phyloP scores from a whole-genome alignment of 164 flowering plant species.

The Taxillus chinensis region DNA sequence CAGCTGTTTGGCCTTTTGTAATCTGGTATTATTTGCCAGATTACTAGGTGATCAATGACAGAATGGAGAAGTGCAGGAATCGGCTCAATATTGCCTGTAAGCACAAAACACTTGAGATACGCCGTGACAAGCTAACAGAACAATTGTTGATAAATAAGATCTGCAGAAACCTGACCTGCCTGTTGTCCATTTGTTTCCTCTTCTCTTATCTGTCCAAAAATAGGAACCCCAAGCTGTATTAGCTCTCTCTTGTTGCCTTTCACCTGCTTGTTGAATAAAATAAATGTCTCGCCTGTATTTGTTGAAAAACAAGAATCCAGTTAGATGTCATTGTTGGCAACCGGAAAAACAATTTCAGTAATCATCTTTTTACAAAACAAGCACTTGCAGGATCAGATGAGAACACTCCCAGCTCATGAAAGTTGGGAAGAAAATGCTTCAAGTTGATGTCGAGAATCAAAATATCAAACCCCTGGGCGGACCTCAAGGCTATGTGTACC shows the following conservation, averaged over 20 bases:
- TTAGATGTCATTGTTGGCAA: not conserved
- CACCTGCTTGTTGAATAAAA: constrained; percentile 75
- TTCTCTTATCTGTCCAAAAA: constrained; percentile 67
- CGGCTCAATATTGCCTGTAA: constrained; percentile 60
- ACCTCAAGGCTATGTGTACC: too few species aligned
- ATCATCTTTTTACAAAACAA: too few species aligned
- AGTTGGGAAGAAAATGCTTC: too few species aligned
- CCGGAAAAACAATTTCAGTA: too few species aligned
- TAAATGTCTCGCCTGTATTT: constrained; percentile 70
- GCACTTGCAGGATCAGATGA: too few species aligned
- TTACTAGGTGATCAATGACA: constrained; percentile 69
- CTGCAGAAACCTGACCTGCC: constrained; percentile 18
- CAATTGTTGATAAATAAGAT: not conserved
- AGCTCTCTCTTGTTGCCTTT: constrained; percentile 86
- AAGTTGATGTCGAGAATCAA: too few species aligned
- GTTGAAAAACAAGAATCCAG: not conserved
- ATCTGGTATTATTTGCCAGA: constrained; percentile 75
- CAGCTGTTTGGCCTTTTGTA: constrained; percentile 81
- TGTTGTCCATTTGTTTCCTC: constrained; percentile 30
- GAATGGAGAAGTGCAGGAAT: constrained; percentile 66
- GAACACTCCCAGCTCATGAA: too few species aligned
- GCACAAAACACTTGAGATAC: not conserved
- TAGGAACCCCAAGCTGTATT: constrained; percentile 87
- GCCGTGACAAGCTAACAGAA: not conserved
- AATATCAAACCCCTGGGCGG: too few species aligned